A percentile compares a stretch with the other conserved stretches of the same genome.
Conservation (phyloP, 176 grass and related monocot species). For the Avena insularis region DNA sequence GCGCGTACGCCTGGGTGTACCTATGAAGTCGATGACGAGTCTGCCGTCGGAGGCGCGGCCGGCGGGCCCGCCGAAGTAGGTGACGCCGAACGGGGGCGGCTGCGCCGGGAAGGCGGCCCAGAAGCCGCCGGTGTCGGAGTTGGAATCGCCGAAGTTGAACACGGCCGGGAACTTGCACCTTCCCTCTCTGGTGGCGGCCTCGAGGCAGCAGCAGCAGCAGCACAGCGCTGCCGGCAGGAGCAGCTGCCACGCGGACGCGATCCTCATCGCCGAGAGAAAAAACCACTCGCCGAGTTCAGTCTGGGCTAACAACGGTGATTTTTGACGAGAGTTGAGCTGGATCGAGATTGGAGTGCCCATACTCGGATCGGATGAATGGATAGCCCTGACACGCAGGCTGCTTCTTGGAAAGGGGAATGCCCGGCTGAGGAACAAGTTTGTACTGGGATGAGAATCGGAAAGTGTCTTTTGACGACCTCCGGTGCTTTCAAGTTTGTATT, state of each 20-base stretch:
- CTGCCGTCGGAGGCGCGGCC: slow-evolving; percentile 78
- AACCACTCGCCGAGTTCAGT: background rate
- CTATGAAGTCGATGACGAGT: slow-evolving; percentile 82
- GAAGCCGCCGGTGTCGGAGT: slow-evolving; percentile 92
- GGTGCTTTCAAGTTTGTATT: too few relatives aligned
- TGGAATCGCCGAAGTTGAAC: slow-evolving; percentile 99
- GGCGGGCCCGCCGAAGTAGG: slow-evolving; percentile 58
- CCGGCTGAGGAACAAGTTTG: too few relatives aligned
- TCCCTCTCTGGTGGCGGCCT: background rate
- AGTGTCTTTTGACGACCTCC: too few relatives aligned
- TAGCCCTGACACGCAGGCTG: background rate
- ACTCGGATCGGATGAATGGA: too few relatives aligned
- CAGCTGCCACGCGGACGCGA: background rate
- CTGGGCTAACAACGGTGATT: too few relatives aligned
- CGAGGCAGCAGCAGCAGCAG: background rate
- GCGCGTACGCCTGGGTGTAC: background rate
- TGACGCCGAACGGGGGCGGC: slow-evolving; percentile 67
- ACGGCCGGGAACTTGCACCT: slow-evolving; percentile 66
- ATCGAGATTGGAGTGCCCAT: background rate
- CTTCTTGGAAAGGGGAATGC: too few relatives aligned
- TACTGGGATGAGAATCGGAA: background rate
- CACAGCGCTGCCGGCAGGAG: slow-evolving; percentile 17
- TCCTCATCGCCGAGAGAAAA: background rate
- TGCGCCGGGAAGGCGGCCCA: slow-evolving; percentile 79
- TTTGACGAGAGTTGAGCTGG: background rate